phyloP scores from a whole-genome alignment of 495 filamentous ascomycete genomes.

The Glonium stellatum region DNA sequence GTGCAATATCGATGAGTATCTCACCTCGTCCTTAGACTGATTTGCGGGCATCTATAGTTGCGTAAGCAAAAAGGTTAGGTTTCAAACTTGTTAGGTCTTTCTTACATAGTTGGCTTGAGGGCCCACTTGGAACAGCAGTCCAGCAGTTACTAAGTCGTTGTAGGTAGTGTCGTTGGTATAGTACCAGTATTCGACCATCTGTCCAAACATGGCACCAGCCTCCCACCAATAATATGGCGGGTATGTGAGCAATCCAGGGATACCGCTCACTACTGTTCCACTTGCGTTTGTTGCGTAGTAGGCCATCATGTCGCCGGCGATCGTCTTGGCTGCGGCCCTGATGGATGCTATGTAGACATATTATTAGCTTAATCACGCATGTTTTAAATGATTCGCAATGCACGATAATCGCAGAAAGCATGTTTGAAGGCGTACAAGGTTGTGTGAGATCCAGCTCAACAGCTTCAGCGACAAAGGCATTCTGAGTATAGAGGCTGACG shows the following conservation, averaged over 20 bases:
- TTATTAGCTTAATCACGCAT: too few species aligned
- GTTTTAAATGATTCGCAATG: too few species aligned
- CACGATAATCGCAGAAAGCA: not conserved
- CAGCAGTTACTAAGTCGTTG: slow-evolving; percentile 57
- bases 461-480: not conserved
- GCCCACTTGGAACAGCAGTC: slow-evolving; percentile 63
- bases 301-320: slow-evolving; percentile 58
- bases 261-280: slow-evolving; percentile 52
- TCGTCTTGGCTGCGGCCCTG: slow-evolving; percentile 51
- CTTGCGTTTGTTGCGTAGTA: slow-evolving; percentile 53
- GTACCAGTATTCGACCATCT: slow-evolving; percentile 64
- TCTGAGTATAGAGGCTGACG: not conserved
- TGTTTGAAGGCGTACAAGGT: not conserved
- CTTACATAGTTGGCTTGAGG: slow-evolving; percentile 48
- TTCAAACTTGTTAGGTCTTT: not conserved
- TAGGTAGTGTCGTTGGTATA: slow-evolving; percentile 65
- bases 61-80: slow-evolving; percentile 29
- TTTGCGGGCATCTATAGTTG: slow-evolving; percentile 54
- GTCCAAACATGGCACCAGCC: slow-evolving; percentile 66
- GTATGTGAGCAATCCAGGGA: slow-evolving; percentile 55
- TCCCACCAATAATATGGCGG: slow-evolving; percentile 67
- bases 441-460: not conserved
- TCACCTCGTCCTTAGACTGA: slow-evolving; percentile 45
- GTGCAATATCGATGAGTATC: not conserved
- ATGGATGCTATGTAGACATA: slow-evolving; percentile 51